Base-by-base conservation (phyloP, 139 green algal species). In the Haematococcus lacustris region DNA sequence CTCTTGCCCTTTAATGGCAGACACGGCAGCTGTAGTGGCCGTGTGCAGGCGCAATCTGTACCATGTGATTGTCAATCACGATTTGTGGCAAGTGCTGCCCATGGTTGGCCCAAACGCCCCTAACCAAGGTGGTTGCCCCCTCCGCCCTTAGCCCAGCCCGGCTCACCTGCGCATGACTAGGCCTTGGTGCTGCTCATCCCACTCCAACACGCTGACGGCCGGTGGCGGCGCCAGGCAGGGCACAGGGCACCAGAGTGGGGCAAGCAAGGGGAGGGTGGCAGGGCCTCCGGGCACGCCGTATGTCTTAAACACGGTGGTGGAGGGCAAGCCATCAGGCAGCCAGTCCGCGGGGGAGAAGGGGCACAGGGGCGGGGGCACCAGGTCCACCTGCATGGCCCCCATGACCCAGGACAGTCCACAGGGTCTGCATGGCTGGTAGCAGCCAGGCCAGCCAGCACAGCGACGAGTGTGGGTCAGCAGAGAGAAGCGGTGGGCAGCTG, bases 281-380 rank as follows among this genome's bases (percentile, higher is more conserved):
- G 2, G 4, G 6, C 68, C 34, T 34, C 43, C 28, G 28, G 33
- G 50, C 50, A 65, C 5, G 13, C 3, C 39, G 32, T 33, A 50
- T 2, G 39, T 9, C 26, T 3, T 60, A n/a, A 59, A 50, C 6
- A 28, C 57, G 2, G 53, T 41, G 57, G 57, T 47, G 13, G 50
- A 34, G 38, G 40, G 59, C 59, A 68, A 30, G 28, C 4, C 34
- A 25, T 30, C 71, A 25, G 23, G 3, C 41, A 75, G 59, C 78
- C 78, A 81, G 43, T 81, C 76, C 6, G 51, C 37, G 3, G 74
- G 51, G 3, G 62, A 6, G 43, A 79, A 84, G 51, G 79, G 79
- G 28, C 76, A 60, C 32, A 61, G 67, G 21, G 79, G 79, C 2
- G 79, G 66, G 3, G 68, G 66, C 0, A 69, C 60, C 26, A 80